Percentiles rank a stretch among this genome's conserved stretches.
phyloP scores from a whole-genome alignment of 192 early-diverging fungal genomes.

The Cladochytrium replicatum region DNA sequence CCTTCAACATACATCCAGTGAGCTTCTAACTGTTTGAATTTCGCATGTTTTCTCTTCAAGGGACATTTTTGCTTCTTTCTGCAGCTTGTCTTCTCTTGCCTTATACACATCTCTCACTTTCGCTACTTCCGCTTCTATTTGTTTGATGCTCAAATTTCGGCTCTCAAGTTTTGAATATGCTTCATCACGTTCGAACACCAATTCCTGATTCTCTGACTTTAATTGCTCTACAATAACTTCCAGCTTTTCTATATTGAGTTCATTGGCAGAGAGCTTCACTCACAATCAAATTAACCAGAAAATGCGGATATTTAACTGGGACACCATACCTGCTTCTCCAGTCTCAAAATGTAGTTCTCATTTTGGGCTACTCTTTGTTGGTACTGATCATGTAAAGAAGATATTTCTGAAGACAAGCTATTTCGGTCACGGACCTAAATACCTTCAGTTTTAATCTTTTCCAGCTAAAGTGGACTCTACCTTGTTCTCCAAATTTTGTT shows the following conservation, averaged over 20 bases:
- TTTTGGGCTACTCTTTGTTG: constrained; percentile 9
- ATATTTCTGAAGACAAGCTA: neutral
- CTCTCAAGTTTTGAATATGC: constrained; percentile 28
- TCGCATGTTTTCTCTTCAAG: constrained; percentile 9
- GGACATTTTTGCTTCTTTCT: constrained; percentile 18
- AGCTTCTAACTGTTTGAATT: constrained; percentile 12
- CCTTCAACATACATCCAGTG: too few species aligned
- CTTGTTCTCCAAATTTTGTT: constrained; percentile 49
- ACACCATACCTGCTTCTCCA: constrained; percentile 16
- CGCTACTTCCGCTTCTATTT: constrained; percentile 38
- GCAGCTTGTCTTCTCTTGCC: constrained; percentile 34
- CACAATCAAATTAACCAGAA: neutral
- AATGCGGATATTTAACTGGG: neutral
- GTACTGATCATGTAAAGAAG: neutral
- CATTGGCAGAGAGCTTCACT: constrained; percentile 23
- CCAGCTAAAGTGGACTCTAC: constrained; percentile 3
- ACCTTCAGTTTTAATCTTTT: too few species aligned
- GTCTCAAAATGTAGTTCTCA: constrained; percentile 30
- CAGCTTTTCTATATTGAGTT: constrained; percentile 25
- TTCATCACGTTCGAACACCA: constrained; percentile 28
- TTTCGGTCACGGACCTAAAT: too few species aligned
- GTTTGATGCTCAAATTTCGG: constrained; percentile 43
- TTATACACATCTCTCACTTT: constrained; percentile 25
- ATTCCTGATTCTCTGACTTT: constrained; percentile 26
- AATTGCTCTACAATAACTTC: constrained; percentile 28